phyloP scores from a whole-genome alignment of 2,329 filamentous ascomycete genomes.

The Pseudogymnoascus sp. region DNA sequence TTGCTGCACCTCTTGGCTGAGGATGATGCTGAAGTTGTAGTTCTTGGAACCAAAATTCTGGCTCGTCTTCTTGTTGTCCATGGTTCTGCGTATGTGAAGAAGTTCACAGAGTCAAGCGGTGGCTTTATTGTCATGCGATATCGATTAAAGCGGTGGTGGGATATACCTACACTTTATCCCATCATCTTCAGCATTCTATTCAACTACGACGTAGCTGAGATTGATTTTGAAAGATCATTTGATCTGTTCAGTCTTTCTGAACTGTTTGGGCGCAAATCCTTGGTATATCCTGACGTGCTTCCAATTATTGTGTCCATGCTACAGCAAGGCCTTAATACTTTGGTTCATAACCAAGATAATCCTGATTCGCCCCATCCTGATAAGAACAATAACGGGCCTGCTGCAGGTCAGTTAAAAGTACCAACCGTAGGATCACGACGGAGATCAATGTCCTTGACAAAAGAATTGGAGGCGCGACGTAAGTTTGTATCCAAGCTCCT shows the following conservation, averaged over 20 bases:
- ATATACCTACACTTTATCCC: slow-evolving; percentile 74
- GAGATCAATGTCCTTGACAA: slow-evolving; percentile 60
- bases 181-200: slow-evolving; percentile 86
- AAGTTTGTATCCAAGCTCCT: slow-evolving; percentile 23
- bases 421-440: slow-evolving; percentile 19
- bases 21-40: slow-evolving; percentile 73
- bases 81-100: slow-evolving; percentile 71
- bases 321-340: slow-evolving; percentile 70
- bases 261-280: slow-evolving; percentile 60
- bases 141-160: slow-evolving; percentile 82
- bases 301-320: slow-evolving; percentile 80
- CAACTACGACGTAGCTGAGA: slow-evolving; percentile 67
- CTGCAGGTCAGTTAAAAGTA: slow-evolving; percentile 20
- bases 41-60: slow-evolving; percentile 74
- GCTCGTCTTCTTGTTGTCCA: slow-evolving; percentile 77
- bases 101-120: slow-evolving; percentile 67
- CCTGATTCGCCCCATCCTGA: slow-evolving; percentile 44
- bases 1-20: slow-evolving; percentile 85
- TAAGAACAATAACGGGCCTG: slow-evolving; percentile 18
- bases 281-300: slow-evolving; percentile 71
- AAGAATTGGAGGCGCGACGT: slow-evolving; percentile 50
- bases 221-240: slow-evolving; percentile 66
- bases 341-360: slow-evolving; percentile 55
- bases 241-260: slow-evolving; percentile 68
- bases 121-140: slow-evolving; percentile 82